phyloP scores from a whole-genome alignment of 805 yeast genomes.

The Hanseniaspora occidentalis region DNA sequence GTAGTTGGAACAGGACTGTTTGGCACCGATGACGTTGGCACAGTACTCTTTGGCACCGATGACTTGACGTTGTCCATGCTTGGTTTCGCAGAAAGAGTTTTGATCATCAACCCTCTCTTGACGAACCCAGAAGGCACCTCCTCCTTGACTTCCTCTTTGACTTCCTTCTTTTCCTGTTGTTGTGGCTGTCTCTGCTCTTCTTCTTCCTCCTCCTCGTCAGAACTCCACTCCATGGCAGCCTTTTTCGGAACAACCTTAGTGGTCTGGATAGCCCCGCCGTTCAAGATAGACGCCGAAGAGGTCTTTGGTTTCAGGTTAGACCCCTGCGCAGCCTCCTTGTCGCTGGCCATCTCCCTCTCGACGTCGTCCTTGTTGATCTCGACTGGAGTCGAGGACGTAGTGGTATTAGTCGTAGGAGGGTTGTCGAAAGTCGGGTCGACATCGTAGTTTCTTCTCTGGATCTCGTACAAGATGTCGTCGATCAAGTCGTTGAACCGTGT shows the following conservation, averaged over 20 bases:
- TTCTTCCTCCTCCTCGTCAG: conserved; percentile 25
- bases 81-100: not conserved
- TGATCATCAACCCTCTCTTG: not conserved
- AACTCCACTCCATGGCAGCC: conserved; percentile 78
- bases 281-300: too few relatives aligned
- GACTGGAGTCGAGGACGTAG: too few relatives aligned
- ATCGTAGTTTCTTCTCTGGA: conserved; percentile 61
- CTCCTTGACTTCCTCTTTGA: not conserved
- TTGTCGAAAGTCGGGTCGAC: conserved; percentile 9
- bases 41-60: too few relatives aligned
- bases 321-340: too few relatives aligned
- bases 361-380: conserved; percentile 1
- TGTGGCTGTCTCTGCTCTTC: not conserved
- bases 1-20: not conserved
- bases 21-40: not conserved
- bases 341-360: not conserved
- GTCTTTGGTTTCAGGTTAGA: too few relatives aligned
- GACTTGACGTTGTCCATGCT: too few relatives aligned
- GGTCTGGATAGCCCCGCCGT: conserved; percentile 43
- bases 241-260: conserved; percentile 74
- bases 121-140: not conserved
- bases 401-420: too few relatives aligned
- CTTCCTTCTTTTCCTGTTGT: not conserved
- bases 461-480: conserved; percentile 77
- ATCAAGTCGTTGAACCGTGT: conserved; percentile 80